Conservation (phyloP, 2,329 filamentous ascomycete genomes). For the Lachnellula arida region DNA sequence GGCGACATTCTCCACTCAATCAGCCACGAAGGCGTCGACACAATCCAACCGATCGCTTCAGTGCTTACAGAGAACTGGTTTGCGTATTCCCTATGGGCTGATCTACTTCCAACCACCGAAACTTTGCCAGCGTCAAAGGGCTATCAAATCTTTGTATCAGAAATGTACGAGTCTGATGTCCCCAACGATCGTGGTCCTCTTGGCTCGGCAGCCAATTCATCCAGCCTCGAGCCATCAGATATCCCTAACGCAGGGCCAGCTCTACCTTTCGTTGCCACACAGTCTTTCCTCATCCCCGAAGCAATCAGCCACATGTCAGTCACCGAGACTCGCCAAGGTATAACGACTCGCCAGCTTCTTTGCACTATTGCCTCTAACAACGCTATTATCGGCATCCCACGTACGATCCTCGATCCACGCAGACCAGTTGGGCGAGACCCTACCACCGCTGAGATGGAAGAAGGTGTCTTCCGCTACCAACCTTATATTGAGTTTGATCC, state of each 20-base stretch:
- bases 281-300: conserved; percentile 75
- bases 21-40: conserved; percentile 69
- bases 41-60: conserved; percentile 67
- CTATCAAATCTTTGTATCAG: conserved; percentile 78
- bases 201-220: conserved; percentile 66
- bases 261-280: conserved; percentile 71
- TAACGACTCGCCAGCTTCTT: conserved; percentile 77
- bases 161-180: conserved; percentile 82
- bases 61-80: conserved; percentile 94
- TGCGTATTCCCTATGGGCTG: conserved; percentile 71
- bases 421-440: conserved; percentile 82
- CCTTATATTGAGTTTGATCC: conserved; percentile 81
- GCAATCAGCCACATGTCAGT: conserved; percentile 77
- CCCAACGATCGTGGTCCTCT: conserved; percentile 82
- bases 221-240: conserved; percentile 65
- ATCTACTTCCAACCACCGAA: conserved; percentile 55
- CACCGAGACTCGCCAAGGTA: conserved; percentile 87
- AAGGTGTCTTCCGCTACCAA: conserved; percentile 73
- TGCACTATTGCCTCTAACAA: conserved; percentile 70
- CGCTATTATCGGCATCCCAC: conserved; percentile 74
- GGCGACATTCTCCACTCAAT: conserved; percentile 72
- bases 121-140: conserved; percentile 63
- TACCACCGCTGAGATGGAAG: conserved; percentile 71
- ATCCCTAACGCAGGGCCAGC: conserved; percentile 46
- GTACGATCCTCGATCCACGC: conserved; percentile 75